phyloP scores from a whole-genome alignment of 179 eudicot genomes.

The Actinidia arguta region DNA sequence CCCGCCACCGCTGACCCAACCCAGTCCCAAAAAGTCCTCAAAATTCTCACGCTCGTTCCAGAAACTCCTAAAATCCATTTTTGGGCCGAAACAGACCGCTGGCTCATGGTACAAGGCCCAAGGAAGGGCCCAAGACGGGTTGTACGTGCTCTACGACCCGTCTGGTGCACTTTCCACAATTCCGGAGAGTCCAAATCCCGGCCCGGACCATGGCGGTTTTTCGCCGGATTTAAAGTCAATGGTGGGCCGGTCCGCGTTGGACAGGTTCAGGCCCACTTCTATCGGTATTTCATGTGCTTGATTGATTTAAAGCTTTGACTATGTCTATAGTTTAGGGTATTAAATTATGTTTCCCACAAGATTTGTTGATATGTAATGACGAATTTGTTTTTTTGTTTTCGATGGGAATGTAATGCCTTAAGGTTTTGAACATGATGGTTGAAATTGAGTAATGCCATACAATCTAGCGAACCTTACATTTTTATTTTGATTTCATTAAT shows the following conservation, averaged over 20 bases:
- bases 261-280: constrained; percentile 49
- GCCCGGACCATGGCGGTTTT: background rate
- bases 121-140: constrained; percentile 21
- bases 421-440: too few relatives aligned
- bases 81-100: constrained; percentile 31
- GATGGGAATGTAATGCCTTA: too few relatives aligned
- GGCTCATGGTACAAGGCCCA: constrained; percentile 29
- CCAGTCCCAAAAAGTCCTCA: constrained; percentile 39
- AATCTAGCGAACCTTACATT: too few relatives aligned
- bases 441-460: too few relatives aligned
- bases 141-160: constrained; percentile 46
- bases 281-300: constrained; percentile 60
- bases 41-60: constrained; percentile 66
- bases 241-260: constrained; percentile 62
- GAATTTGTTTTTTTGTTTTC: too few relatives aligned
- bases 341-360: too few relatives aligned
- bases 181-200: constrained; percentile 67
- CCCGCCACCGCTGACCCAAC: constrained; percentile 25
- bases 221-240: constrained; percentile 66
- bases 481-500: too few relatives aligned
- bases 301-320: background rate
- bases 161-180: constrained; percentile 58
- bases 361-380: too few relatives aligned
- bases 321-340: background rate
- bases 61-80: constrained; percentile 64